phyloP scores from a whole-genome alignment of 2,329 filamentous ascomycete species.

The Colletotrichum sp. region DNA sequence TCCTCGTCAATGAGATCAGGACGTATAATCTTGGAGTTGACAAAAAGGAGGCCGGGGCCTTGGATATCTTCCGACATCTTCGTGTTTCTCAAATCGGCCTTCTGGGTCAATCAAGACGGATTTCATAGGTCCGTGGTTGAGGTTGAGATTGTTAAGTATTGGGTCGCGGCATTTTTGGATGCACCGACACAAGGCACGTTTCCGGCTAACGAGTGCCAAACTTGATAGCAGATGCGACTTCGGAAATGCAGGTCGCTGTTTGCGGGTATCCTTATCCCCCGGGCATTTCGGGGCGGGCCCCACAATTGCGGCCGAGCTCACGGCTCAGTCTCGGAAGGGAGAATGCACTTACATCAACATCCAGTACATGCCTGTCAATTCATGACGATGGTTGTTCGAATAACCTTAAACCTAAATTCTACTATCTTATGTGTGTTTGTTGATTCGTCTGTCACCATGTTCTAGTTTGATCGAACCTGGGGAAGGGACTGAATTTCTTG shows the following conservation, averaged over 20 bases:
- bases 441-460: not conserved
- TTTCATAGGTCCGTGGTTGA: not conserved
- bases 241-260: not conserved
- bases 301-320: not conserved
- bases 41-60: not conserved
- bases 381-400: not conserved
- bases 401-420: not conserved
- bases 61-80: not conserved
- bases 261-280: not conserved
- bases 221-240: not conserved
- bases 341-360: not conserved
- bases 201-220: not conserved
- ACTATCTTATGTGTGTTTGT: too few relatives aligned
- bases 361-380: not conserved
- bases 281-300: not conserved
- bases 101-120: not conserved
- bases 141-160: accelerated
- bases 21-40: not conserved
- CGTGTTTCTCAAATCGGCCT: not conserved
- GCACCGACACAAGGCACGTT: not conserved
- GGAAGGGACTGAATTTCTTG: not conserved
- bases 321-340: not conserved
- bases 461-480: not conserved
- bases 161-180: not conserved
- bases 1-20: not conserved